Conservation (phyloP, 176 grass and related monocot genomes). For the Puya raimondii region DNA sequence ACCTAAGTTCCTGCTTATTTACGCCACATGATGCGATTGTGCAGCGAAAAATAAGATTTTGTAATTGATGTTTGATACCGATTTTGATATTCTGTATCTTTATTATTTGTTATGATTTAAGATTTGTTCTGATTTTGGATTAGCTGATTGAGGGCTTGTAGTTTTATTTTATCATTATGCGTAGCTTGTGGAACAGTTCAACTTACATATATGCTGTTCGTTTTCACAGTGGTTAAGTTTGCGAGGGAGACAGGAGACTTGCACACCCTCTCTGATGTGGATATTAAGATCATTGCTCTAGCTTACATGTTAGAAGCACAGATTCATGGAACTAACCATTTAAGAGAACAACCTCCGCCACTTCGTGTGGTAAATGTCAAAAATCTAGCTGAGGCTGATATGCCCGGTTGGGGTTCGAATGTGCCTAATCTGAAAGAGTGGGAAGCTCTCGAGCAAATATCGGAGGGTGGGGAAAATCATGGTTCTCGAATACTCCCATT, state of each 20-base stretch:
- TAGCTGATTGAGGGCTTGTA: not conserved
- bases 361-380: not conserved
- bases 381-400: not conserved
- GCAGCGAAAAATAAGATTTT: too few relatives aligned
- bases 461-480: slow-evolving; percentile 25
- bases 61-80: too few relatives aligned
- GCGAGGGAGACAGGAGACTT: slow-evolving; percentile 90
- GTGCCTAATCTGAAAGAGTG: slow-evolving; percentile 58
- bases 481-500: slow-evolving; percentile 70
- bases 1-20: too few relatives aligned
- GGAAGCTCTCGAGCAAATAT: slow-evolving; percentile 72
- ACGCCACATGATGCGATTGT: too few relatives aligned
- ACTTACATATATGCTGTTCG: not conserved
- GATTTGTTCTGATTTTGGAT: not conserved
- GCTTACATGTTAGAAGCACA: slow-evolving; percentile 93
- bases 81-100: too few relatives aligned
- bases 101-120: too few relatives aligned
- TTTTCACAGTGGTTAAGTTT: slow-evolving; percentile 62
- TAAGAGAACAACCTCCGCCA: slow-evolving; percentile 42
- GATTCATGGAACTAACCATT: slow-evolving; percentile 64
- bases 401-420: not conserved
- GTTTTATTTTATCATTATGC: not conserved
- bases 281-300: slow-evolving; percentile 87
- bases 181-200: not conserved
- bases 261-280: slow-evolving; percentile 88